Evolutionary conservation across 495 filamentous ascomycete species (phyloP).

Genomic region (Chaetomium fimeti): DNA sequence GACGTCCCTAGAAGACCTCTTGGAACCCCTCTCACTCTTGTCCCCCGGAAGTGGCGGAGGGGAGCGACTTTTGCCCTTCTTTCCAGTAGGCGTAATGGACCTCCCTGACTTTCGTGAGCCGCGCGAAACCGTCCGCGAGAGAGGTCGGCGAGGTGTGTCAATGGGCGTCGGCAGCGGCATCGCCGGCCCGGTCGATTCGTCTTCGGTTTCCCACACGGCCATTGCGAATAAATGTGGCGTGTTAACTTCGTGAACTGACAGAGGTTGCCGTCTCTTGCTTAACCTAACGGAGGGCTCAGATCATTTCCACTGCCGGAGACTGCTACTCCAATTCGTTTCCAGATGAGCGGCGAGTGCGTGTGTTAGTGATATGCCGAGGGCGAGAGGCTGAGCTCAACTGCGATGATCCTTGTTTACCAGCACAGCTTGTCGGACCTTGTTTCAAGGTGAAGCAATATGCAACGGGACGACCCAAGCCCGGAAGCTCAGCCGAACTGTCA

Average conservation of each 20-base stretch:
- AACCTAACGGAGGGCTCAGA: conserved; percentile 8
- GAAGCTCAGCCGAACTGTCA: conserved; percentile 9
- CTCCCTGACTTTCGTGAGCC: conserved; percentile 51
- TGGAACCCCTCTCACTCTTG: conserved; percentile 47
- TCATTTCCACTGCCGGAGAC: conserved; percentile 24
- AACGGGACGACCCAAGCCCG: conserved; percentile 6
- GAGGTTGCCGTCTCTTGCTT: conserved; percentile 20
- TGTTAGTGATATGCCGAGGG: conserved; percentile 16
- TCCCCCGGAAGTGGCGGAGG: conserved; percentile 59
- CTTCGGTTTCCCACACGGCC: conserved; percentile 56
- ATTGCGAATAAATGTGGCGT: conserved; percentile 34
- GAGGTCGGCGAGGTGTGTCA: conserved; percentile 63
- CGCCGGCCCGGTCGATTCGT: conserved; percentile 51
- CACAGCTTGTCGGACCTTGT: conserved; percentile 14
- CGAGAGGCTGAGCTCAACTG: conserved; percentile 4
- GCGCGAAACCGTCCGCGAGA: conserved; percentile 59
- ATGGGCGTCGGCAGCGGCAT: conserved; percentile 63
- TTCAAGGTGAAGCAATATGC: conserved; percentile 18
- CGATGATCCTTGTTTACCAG: conserved; percentile 18
- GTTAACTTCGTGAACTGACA: background rate
- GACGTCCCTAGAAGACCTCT: conserved; percentile 56
- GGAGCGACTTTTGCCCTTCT: conserved; percentile 56
- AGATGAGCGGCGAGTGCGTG: background rate
- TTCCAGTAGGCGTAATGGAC: conserved; percentile 58
- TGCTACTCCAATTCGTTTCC: background rate